phyloP scores from a whole-genome alignment of 225 moss, liverwort and hornwort species.

The Bryoerythrophyllum caledonicum region DNA sequence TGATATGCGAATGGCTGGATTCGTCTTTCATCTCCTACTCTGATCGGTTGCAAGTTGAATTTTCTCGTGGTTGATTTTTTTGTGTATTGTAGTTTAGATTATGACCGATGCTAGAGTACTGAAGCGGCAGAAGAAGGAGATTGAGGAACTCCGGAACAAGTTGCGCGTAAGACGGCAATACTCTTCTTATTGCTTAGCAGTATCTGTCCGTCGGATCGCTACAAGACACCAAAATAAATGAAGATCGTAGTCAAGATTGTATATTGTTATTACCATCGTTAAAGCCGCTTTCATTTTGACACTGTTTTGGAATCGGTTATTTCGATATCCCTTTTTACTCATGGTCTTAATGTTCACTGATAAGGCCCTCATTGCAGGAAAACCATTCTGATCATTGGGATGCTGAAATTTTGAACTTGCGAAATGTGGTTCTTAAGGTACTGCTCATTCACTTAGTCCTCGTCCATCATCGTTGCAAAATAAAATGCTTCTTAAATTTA shows the following conservation, averaged over 20 bases:
- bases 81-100: constrained; percentile 50
- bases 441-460: constrained; percentile 3
- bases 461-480: background rate
- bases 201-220: background rate
- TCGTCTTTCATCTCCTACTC: background rate
- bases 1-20: background rate
- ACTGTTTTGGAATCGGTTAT: background rate
- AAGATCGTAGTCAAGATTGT: background rate
- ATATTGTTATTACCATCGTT: background rate
- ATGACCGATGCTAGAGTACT: constrained; percentile 94
- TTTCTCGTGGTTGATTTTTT: constrained; percentile 7
- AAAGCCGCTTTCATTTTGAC: background rate
- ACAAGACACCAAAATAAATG: background rate
- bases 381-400: constrained; percentile 88
- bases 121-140: constrained; percentile 97
- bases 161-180: constrained; percentile 55
- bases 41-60: background rate
- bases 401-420: constrained; percentile 80
- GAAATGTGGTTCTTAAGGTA: constrained; percentile 93
- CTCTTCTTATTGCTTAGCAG: constrained; percentile 2
- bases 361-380: constrained; percentile 33
- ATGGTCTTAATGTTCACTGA: background rate
- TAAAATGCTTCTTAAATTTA: background rate
- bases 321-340: background rate
- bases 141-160: constrained; percentile 83